Evolutionary conservation across 352 stramenopile genomes (phyloP), one percentile per base, ranked within the genome.

Genomic region (Elongisporangium prolatum): DNA sequence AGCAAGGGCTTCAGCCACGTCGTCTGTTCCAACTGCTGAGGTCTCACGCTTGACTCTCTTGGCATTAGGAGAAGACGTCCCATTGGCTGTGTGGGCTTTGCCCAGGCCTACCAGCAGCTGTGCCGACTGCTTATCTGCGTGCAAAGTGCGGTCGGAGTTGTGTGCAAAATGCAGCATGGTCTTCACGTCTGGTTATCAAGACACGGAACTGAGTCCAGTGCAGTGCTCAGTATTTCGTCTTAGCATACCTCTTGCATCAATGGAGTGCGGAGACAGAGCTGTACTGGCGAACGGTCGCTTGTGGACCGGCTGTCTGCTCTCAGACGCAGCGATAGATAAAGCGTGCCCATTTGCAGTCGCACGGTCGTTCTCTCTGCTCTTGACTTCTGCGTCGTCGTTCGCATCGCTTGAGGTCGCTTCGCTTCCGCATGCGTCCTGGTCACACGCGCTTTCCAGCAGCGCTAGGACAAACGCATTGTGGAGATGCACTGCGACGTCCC

Each of bases 381-480:
- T 64, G 16, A 65, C 51, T 13, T 40, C 10, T 20, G 22, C 54
- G 64, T 49, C 20, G 24, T 49, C 28, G 21, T 24, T 7, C 53
- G 56, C 25, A 51, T 62, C 44, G 64, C 48, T 3, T 51, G 57
- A 55, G 20, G 58, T 13, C 20, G 56, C 10, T 10, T 52, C 47
- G 54, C 8, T 17, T 16, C 57, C 65, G 8, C 18, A 48, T 4
- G 63, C 58, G 10, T 20, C 50, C 44, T 63, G 56, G 16, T 21
- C 48, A n/a, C 67, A 63, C 16, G 62, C 50, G 11, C 76, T 71
- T 49, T 74, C 75, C 38, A 89, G 66, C 2, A 89, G 55, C 56
- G 75, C 75, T 47, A 82, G 64, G 37, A 87, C 68, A 21, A 89
- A 83, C 47, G 68, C 64, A 44, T 89, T 89, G 66, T 89, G 80